A percentile compares a stretch with the other conserved stretches of the same genome.
Evolutionary conservation across 495 filamentous ascomycete species (phyloP).

Genomic region (Venustampulla echinocandica): DNA sequence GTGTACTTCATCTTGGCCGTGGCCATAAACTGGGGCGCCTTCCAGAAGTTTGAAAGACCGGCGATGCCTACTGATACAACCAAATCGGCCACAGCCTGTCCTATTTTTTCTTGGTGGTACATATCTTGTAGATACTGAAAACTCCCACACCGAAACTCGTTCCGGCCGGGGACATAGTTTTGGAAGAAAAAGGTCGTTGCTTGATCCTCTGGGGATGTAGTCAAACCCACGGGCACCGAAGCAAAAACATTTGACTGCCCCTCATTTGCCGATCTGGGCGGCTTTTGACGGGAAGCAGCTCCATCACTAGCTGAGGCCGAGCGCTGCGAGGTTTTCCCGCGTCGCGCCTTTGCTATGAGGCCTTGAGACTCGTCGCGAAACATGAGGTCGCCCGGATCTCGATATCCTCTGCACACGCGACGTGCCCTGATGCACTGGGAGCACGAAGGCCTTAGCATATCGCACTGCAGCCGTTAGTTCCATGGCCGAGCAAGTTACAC

Average conservation of each 20-base stretch:
- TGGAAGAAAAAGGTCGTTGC: conserved; percentile 39
- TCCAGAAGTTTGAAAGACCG: conserved; percentile 37
- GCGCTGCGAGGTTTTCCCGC: not conserved
- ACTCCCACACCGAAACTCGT: conserved; percentile 21
- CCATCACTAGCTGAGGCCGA: not conserved
- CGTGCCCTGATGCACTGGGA: conserved; percentile 57
- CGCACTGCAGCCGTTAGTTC: conserved; percentile 39
- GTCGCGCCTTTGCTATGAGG: conserved; percentile 30
- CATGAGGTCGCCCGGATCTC: conserved; percentile 58
- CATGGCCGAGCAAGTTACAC: not conserved
- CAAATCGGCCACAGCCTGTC: conserved; percentile 32
- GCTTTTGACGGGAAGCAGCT: not conserved
- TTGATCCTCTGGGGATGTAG: conserved; percentile 28
- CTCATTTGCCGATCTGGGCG: not conserved
- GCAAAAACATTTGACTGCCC: not conserved
- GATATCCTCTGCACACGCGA: conserved; percentile 59
- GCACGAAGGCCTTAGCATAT: conserved; percentile 54
- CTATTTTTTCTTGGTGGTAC: conserved; percentile 14
- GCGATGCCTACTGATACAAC: conserved; percentile 40
- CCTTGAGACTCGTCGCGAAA: conserved; percentile 58
- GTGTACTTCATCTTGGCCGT: conserved; percentile 39
- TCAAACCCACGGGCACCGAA: not conserved
- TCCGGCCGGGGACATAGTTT: conserved; percentile 32
- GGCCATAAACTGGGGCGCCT: conserved; percentile 27
- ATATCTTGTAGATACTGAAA: conserved; percentile 24